These are phyloP conservation scores for Xylariaceae sp. DNA, from an alignment of 2,329 filamentous ascomycete species.

Conservation along the genomic window DNA sequence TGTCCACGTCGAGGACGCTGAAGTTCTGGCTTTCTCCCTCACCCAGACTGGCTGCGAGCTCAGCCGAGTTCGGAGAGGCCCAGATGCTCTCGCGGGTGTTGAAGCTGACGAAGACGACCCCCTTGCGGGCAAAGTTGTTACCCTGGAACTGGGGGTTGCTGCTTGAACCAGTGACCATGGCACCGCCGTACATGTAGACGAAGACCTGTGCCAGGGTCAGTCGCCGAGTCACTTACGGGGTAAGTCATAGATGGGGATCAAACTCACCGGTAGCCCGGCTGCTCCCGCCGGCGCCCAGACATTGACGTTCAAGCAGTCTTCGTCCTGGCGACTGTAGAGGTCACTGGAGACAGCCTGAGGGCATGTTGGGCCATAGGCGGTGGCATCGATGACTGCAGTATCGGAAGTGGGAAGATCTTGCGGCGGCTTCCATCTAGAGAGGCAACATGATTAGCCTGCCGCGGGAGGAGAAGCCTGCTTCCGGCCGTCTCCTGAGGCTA, in stretches of 20 bases:
- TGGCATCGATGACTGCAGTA: constrained; percentile 14
- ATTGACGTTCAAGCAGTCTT: constrained; percentile 37
- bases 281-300: constrained; percentile 25
- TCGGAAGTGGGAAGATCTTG: constrained; percentile 16
- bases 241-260: no score
- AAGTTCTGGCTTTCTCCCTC: constrained; percentile 19
- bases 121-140: constrained; percentile 29
- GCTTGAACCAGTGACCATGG: constrained; percentile 33
- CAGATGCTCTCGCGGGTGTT: constrained; percentile 35
- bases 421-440: constrained; percentile 22
- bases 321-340: constrained; percentile 20
- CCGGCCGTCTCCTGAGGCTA: not conserved
- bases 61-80: constrained; percentile 34
- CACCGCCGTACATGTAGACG: constrained; percentile 38
- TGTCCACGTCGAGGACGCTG: constrained; percentile 29
- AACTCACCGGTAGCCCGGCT: constrained; percentile 21
- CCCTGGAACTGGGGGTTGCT: constrained; percentile 32
- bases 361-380: constrained; percentile 19
- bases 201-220: constrained; percentile 21
- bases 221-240: not conserved
- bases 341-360: constrained; percentile 16
- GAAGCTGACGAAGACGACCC: constrained; percentile 30
- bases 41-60: constrained; percentile 17
- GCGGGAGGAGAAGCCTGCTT: no score
- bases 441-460: not conserved